phyloP scores from a whole-genome alignment of 257 asterid species.

The Solanum medicagineum region DNA sequence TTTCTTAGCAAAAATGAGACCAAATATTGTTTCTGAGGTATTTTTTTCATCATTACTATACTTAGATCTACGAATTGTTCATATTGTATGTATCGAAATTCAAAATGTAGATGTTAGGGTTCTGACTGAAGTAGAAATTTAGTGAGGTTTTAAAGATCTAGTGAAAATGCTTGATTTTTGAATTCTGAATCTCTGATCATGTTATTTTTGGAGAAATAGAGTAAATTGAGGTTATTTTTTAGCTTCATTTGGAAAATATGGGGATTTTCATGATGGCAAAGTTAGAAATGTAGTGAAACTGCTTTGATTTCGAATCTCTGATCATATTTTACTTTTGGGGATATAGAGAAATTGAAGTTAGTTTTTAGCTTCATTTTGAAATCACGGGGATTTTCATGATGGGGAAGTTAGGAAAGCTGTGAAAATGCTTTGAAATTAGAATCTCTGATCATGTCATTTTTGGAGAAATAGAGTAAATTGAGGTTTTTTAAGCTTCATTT shows the following conservation, averaged over 20 bases:
- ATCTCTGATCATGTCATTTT: too few species aligned
- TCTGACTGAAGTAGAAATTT: background rate
- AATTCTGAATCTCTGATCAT: background rate
- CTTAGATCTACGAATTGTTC: background rate
- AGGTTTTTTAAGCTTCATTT: background rate
- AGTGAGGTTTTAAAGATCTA: too few species aligned
- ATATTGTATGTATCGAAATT: background rate
- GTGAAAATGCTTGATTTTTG: background rate
- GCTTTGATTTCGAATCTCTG: too few species aligned
- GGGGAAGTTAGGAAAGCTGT: background rate
- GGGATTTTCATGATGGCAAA: background rate
- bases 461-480: background rate
- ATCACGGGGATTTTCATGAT: too few species aligned
- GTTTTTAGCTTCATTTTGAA: too few species aligned
- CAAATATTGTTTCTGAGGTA: constrained; percentile 87
- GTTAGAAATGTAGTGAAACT: background rate
- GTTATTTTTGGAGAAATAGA: background rate
- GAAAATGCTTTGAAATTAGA: too few species aligned
- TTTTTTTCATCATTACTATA: background rate
- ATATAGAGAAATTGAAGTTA: too few species aligned
- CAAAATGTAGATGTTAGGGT: background rate
- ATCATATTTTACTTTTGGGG: too few species aligned
- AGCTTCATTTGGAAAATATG: background rate
- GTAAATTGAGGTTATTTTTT: background rate
- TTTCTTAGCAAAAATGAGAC: constrained; percentile 32